Evolutionary conservation across 2,329 filamentous ascomycete genomes (phyloP).

Genomic region (Clonostachys chloroleuca): DNA sequence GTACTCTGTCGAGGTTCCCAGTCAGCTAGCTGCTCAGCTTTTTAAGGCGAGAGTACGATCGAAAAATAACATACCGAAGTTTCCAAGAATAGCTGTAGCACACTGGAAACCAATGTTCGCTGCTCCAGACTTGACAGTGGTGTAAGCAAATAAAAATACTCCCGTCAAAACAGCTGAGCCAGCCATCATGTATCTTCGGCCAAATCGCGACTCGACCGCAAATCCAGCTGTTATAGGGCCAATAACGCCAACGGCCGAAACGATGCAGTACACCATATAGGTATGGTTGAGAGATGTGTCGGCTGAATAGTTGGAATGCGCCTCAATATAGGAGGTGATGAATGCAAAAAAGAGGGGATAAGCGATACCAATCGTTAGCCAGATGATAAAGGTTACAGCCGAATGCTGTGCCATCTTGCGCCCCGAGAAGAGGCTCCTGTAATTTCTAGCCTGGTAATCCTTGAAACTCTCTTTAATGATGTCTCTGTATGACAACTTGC

Average conservation of each 20-base stretch:
- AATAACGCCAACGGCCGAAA: conserved; percentile 28
- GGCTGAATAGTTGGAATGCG: conserved; percentile 20
- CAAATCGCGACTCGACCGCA: conserved; percentile 31
- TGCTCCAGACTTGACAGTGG: conserved; percentile 21
- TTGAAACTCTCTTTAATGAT: conserved; percentile 16
- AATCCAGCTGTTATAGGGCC: conserved; percentile 34
- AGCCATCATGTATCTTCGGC: conserved; percentile 37
- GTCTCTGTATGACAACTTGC: conserved; percentile 5
- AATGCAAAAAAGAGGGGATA: conserved; percentile 42
- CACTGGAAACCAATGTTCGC: conserved; percentile 27
- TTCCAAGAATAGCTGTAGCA: conserved; percentile 30
- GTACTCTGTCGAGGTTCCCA: conserved; percentile 5
- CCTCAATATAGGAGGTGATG: conserved; percentile 37
- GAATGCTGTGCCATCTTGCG: conserved; percentile 24
- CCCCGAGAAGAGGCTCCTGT: conserved; percentile 22
- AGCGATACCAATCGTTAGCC: conserved; percentile 38
- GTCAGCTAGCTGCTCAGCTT: not conserved
- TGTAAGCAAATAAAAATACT: conserved; percentile 37
- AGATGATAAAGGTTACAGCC: conserved; percentile 30
- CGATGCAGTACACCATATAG: conserved; percentile 26
- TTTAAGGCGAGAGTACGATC: not conserved
- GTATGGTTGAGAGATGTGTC: conserved; percentile 18
- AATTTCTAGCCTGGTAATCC: conserved; percentile 15
- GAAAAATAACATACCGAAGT: conserved; percentile 18
- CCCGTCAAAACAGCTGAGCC: conserved; percentile 31